Base-by-base conservation (phyloP, 768 basidiomycete genomes). In the Lentinula edodes region DNA sequence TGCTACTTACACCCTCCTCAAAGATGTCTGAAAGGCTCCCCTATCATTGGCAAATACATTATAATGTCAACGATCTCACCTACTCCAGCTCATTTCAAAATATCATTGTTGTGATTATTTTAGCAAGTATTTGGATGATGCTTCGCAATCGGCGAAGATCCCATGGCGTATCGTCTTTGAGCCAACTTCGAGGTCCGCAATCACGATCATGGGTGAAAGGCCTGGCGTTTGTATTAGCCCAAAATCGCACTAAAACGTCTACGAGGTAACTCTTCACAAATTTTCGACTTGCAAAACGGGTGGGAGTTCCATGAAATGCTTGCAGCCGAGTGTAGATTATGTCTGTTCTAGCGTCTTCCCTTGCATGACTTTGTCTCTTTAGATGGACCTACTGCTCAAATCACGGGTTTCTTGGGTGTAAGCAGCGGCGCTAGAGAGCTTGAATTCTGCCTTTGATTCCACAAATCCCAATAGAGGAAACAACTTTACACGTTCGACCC, bases 401-500 rank as follows among this genome's bases (percentile, higher is more conserved):
- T 42, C 12, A 38, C 12, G 8, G 34, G 45, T 6, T 28, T 42
- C 2, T 38, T 60, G 6, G 18, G 59, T 28, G 59, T 60, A 52
- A 43, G 28, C 16, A 45, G 48, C 8, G n/a, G 8, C 38, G 35
- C 51, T 20, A n/a, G 13, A 6, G 16, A 8, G 18, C 8, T 1
- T 12, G 3, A 12, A 18, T 38, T 38, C 20, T 12, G 38, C n/a
- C n/a, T 15, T 38, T 42, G 35, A 39, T 3, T 43, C 18, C 28
- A 39, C n/a, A 34, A 18, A 41, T 38, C 32, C 23, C 13, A 32
- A 38, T 28, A 60, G 59, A 42, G 36, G 13, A 51, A 41, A 35
- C 59, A 42, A 23, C n/a, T 60, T 18, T 60, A 60, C 51, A 60
- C 51, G 16, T 60, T 52, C 23, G 59, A 60, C 23, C 59, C 59